Evolutionary conservation across 2,329 filamentous ascomycete genomes (phyloP).

Genomic region (Aspergillus clavatus): DNA sequence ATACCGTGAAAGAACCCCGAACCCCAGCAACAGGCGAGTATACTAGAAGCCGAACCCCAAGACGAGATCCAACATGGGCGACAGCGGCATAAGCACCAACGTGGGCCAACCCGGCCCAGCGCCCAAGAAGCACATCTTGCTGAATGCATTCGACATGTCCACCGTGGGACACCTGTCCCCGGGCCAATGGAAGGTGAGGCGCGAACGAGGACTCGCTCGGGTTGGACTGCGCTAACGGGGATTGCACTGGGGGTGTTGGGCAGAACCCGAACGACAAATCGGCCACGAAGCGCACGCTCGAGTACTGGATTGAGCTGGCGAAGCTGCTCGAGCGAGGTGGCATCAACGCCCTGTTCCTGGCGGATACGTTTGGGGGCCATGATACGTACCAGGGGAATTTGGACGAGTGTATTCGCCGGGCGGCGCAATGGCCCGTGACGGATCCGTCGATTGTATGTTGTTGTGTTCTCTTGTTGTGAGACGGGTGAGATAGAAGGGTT

Average conservation of each 20-base stretch:
- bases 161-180: slow-evolving; percentile 61
- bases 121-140: slow-evolving; percentile 51
- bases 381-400: slow-evolving; percentile 58
- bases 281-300: slow-evolving; percentile 55
- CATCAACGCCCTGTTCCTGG: slow-evolving; percentile 62
- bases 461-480: too few relatives aligned
- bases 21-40: too few relatives aligned
- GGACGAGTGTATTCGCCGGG: slow-evolving; percentile 57
- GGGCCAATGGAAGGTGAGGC: slow-evolving; percentile 60
- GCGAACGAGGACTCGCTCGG: not conserved
- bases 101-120: not conserved
- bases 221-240: not conserved
- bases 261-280: slow-evolving; percentile 59
- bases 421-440: slow-evolving; percentile 61
- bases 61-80: slow-evolving; percentile 16
- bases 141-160: slow-evolving; percentile 64
- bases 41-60: slow-evolving; percentile 2
- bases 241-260: too few relatives aligned
- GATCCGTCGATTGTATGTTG: slow-evolving; percentile 57
- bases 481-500: too few relatives aligned
- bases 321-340: slow-evolving; percentile 58
- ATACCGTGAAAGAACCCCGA: too few relatives aligned
- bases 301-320: slow-evolving; percentile 62
- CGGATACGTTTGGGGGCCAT: slow-evolving; percentile 61
- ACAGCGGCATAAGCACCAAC: slow-evolving; percentile 4